Conservation (phyloP, 2,329 filamentous ascomycete genomes). For the Trichoderma hamatum region DNA sequence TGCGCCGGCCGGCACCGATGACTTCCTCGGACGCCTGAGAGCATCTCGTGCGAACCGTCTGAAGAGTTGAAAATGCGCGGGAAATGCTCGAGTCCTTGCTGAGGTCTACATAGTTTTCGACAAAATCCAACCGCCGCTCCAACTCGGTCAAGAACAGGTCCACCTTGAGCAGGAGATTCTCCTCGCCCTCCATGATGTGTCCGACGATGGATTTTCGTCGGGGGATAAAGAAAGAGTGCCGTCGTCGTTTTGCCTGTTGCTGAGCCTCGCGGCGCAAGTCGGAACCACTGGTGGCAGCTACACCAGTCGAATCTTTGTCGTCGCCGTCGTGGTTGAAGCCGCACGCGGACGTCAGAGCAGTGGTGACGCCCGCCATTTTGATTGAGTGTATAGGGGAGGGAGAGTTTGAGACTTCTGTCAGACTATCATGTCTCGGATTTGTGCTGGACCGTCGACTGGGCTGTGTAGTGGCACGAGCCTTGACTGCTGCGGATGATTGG, state of each 20-base stretch:
- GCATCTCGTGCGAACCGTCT: constrained; percentile 84
- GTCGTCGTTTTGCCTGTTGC: constrained; percentile 47
- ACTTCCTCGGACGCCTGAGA: constrained; percentile 88
- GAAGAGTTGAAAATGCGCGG: constrained; percentile 81
- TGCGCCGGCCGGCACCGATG: constrained; percentile 80
- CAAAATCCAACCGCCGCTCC: constrained; percentile 80
- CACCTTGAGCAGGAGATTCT: constrained; percentile 65
- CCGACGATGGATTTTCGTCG: constrained; percentile 62
- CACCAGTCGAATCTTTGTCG: constrained; percentile 38
- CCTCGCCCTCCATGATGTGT: constrained; percentile 65
- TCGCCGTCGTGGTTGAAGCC: constrained; percentile 37
- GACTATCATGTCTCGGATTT: constrained; percentile 2
- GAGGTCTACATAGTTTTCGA: constrained; percentile 85
- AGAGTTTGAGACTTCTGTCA: neutral
- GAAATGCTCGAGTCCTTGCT: constrained; percentile 83
- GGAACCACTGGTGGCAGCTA: constrained; percentile 47
- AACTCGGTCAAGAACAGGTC: constrained; percentile 84
- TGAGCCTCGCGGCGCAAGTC: constrained; percentile 39
- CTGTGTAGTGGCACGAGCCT: constrained; percentile 12
- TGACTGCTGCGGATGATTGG: constrained; percentile 16
- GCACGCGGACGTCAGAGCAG: constrained; percentile 45
- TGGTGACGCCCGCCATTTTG: constrained; percentile 45
- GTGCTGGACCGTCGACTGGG: constrained; percentile 10
- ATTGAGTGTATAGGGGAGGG: constrained; percentile 23
- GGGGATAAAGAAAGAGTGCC: constrained; percentile 61